These are phyloP conservation scores for Candida sp. DNA, from an alignment of 1,139 yeast species.

Conservation along the genomic window DNA sequence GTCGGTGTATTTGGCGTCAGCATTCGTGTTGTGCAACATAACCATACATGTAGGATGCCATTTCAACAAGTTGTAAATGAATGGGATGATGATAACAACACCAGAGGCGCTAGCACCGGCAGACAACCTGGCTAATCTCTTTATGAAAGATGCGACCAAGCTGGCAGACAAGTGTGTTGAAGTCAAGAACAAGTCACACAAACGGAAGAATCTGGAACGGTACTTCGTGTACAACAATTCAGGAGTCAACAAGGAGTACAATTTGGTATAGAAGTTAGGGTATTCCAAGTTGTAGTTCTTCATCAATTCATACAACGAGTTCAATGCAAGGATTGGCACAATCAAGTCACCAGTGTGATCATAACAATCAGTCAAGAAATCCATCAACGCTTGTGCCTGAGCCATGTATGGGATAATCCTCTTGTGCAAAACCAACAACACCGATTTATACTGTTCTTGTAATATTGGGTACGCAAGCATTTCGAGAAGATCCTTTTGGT, in stretches of 20 bases:
- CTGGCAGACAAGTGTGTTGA: slow-evolving; percentile 89
- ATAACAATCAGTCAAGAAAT: slow-evolving; percentile 89
- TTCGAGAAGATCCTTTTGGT: slow-evolving; percentile 71
- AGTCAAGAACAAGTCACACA: slow-evolving; percentile 82
- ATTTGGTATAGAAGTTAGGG: slow-evolving; percentile 86
- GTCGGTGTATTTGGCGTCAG: slow-evolving; percentile 48
- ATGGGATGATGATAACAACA: slow-evolving; percentile 86
- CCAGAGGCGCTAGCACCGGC: slow-evolving; percentile 91
- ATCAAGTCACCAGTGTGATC: slow-evolving; percentile 63
- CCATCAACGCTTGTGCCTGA: slow-evolving; percentile 88
- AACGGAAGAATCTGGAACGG: slow-evolving; percentile 86
- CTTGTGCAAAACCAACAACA: slow-evolving; percentile 76
- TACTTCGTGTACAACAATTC: slow-evolving; percentile 77
- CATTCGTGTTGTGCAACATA: slow-evolving; percentile 63
- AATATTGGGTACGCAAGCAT: slow-evolving; percentile 54
- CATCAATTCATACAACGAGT: slow-evolving; percentile 88
- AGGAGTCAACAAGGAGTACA: slow-evolving; percentile 81
- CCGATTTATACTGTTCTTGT: slow-evolving; percentile 68
- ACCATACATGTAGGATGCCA: slow-evolving; percentile 95
- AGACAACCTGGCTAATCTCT: slow-evolving; percentile 75
- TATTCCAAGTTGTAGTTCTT: slow-evolving; percentile 85
- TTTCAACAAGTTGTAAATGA: slow-evolving; percentile 85
- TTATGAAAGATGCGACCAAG: slow-evolving; percentile 88
- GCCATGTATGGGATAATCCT: slow-evolving; percentile 81
- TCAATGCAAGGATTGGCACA: slow-evolving; percentile 80